Evolutionary conservation across 768 basidiomycete species (phyloP), one percentile per base, ranked within the genome.

Genomic region (Asterophora parasitica): DNA sequence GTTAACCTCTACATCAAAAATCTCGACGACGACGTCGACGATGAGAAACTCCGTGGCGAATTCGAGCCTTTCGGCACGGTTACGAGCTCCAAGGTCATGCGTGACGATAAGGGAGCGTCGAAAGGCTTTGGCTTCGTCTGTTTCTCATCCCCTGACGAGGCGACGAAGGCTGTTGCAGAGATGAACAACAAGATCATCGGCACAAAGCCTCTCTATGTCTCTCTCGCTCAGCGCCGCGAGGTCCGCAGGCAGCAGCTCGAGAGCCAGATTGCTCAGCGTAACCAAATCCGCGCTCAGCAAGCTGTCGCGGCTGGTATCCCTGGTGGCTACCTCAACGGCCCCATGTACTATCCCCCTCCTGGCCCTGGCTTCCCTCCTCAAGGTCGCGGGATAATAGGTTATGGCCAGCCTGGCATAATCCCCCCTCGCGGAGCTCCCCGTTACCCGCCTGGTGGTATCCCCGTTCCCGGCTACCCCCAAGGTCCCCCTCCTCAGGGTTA

Each of bases 131-230:
- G 96, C 55, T 99, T 99, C 65, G 96, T 99, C 59, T 99, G 96
- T 72, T 99, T 92, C 78, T 92, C 92, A 30, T 87, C 92, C 44
- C 93, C 96, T 40, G 96, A 99, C 57, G 96, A 99, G 72, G 94
- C 96, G 17, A 97, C 92, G 62, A 98, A 98, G 76, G 96, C 96
- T 52, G 93, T 98, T 51, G 90, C 92, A 46, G 96, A 99, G 76
- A 96, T 99, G 93, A 99, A 99, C 81, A 97, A 96, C 82, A 95
- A 95, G 76, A 98, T 98, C 86, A 91, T 98, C 61, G 95, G 95
- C 53, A 82, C 86, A 57, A 99, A 99, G 74, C 96, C 96, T 44
- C 82, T 99, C 60, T 99, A 98, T 64, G 96, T 99, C 65, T 94
- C 95, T 34, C 84, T 98, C 57, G 96, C 96, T 58, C 96, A 99